A percentile compares a stretch with the other conserved stretches of the same genome.
Evolutionary conservation across 208 protist species (phyloP).

Genomic region (Crithidia fasciculata): DNA sequence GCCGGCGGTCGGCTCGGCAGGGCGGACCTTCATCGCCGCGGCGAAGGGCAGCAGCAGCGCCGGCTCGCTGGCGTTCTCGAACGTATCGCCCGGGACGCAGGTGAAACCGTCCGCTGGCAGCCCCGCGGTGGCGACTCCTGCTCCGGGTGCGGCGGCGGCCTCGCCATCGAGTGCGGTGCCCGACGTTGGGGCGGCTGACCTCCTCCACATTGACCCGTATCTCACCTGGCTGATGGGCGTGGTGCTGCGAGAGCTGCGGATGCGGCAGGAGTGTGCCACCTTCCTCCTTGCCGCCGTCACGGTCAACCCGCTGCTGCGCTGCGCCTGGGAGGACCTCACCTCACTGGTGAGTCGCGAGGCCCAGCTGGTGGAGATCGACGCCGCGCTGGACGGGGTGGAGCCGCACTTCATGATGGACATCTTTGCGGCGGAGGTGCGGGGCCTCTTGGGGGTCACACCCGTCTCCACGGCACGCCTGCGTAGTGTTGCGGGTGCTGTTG

Average conservation of each 20-base stretch:
- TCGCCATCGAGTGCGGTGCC: neutral
- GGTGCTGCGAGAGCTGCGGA: conserved; percentile 75
- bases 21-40: neutral
- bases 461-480: conserved; percentile 31
- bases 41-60: conserved; percentile 6
- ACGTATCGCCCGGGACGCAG: conserved; percentile 9
- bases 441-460: conserved; percentile 66
- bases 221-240: conserved; percentile 85
- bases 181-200: neutral
- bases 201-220: conserved; percentile 67
- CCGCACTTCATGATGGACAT: conserved; percentile 74
- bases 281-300: conserved; percentile 65
- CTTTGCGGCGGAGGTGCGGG: conserved; percentile 67
- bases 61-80: conserved; percentile 20
- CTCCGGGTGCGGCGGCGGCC: neutral
- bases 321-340: conserved; percentile 82
- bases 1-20: neutral
- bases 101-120: neutral
- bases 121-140: conserved; percentile 5
- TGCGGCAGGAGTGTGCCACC: conserved; percentile 78
- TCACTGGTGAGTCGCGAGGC: conserved; percentile 67
- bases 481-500: conserved; percentile 10
- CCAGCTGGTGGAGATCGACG: conserved; percentile 74
- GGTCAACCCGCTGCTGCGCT: conserved; percentile 78
- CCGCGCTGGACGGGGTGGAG: conserved; percentile 34